phyloP scores from a whole-genome alignment of 139 green algal species.

The Chlamydomonas schloesseri region DNA sequence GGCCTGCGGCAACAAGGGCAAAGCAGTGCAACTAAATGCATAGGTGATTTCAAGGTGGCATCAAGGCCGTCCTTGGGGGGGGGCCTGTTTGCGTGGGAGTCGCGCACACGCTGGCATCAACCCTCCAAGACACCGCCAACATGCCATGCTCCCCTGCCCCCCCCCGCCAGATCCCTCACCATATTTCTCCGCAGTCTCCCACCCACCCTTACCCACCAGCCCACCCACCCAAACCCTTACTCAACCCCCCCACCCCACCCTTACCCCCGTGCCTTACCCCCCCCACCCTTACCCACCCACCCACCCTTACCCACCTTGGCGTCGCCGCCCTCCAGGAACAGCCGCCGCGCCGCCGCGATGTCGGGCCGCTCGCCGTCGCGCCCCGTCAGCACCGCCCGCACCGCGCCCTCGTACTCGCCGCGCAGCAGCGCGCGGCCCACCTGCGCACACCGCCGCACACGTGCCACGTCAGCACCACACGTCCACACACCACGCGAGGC shows the following conservation, averaged over 20 bases:
- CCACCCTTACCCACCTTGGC: background rate
- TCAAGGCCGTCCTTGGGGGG: too few species aligned
- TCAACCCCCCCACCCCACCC: too few species aligned
- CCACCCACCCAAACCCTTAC: too few species aligned
- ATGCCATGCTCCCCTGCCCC: background rate
- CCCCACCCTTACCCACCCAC: background rate
- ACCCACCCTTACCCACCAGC: too few species aligned
- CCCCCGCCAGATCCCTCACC: background rate
- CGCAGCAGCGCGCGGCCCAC: conserved; percentile 81
- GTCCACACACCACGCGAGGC: too few species aligned
- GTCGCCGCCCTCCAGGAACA: conserved; percentile 42
- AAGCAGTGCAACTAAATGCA: background rate
- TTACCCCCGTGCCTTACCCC: too few species aligned
- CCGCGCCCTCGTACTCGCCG: conserved; percentile 79
- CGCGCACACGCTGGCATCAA: background rate
- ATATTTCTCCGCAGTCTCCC: too few species aligned
- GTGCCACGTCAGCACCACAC: too few species aligned
- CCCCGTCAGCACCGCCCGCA: conserved; percentile 75
- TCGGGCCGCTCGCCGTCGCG: conserved; percentile 38
- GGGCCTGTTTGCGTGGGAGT: too few species aligned
- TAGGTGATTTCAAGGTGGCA: too few species aligned
- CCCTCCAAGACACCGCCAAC: background rate
- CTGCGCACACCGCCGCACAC: too few species aligned
- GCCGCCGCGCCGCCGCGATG: conserved; percentile 23
- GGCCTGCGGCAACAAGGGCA: conserved; percentile 33